Conservation (phyloP, 1,139 yeast species). For the Hemisphaericaspora lyxosophila region DNA sequence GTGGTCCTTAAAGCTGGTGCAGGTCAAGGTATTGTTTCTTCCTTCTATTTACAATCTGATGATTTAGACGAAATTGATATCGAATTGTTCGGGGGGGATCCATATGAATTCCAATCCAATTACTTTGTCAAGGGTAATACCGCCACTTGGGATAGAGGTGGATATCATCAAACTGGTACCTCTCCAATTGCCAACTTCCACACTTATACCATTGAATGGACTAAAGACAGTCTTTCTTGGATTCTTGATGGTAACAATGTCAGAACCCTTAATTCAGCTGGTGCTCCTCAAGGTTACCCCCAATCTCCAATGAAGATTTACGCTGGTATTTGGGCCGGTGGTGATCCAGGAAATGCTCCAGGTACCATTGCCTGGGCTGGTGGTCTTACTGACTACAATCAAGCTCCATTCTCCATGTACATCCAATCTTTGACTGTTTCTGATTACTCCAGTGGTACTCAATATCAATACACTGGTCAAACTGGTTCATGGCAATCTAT, state of each 20-base stretch:
- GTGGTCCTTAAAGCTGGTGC: constrained; percentile 68
- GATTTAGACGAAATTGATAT: constrained; percentile 85
- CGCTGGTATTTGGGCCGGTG: constrained; percentile 82
- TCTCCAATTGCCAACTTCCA: constrained; percentile 59
- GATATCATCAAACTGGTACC: constrained; percentile 51
- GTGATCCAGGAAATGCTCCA: constrained; percentile 60
- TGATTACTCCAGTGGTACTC: constrained; percentile 79
- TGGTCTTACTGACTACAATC: constrained; percentile 63
- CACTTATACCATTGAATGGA: constrained; percentile 85
- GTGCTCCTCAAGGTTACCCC: constrained; percentile 62
- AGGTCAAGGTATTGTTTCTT: constrained; percentile 76
- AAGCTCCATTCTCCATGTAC: constrained; percentile 70
- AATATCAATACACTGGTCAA: constrained; percentile 62
- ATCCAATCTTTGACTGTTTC: constrained; percentile 60
- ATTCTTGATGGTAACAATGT: constrained; percentile 58
- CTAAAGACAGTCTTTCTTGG: constrained; percentile 59
- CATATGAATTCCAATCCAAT: constrained; percentile 72
- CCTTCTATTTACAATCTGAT: constrained; percentile 80
- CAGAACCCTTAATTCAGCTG: constrained; percentile 54
- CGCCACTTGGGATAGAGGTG: constrained; percentile 76
- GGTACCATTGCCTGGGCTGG: constrained; percentile 90
- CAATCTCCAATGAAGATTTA: constrained; percentile 74
- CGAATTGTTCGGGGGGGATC: constrained; percentile 82
- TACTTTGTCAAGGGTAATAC: constrained; percentile 80
- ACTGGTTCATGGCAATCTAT: constrained; percentile 73